A percentile compares a stretch with the other conserved stretches of the same genome.
These are phyloP conservation scores for Trichoderma sp. DNA, from an alignment of 2,329 filamentous ascomycete species.

Conservation along the genomic window DNA sequence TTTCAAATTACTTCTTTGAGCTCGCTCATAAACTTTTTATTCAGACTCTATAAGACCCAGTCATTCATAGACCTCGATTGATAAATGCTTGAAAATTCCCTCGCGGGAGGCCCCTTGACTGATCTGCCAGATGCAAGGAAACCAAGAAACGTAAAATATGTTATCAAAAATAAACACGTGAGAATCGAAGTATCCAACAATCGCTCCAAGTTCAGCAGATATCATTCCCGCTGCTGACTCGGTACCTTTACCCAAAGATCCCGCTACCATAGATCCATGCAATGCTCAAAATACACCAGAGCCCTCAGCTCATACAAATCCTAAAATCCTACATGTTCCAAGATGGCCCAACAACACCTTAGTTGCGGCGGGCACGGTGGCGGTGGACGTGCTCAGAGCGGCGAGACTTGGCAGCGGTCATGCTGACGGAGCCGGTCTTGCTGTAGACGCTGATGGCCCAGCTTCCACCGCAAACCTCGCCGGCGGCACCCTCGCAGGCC, in stretches of 20 bases:
- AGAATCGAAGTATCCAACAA: conserved; percentile 30
- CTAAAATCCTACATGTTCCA: not conserved
- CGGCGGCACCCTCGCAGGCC: conserved; percentile 53
- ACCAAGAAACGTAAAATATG: conserved; percentile 24
- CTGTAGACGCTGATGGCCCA: conserved; percentile 53
- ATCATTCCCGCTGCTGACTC: conserved; percentile 13
- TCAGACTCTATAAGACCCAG: conserved; percentile 28
- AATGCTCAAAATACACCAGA: conserved; percentile 19
- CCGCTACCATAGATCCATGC: conserved; percentile 4
- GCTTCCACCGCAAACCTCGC: conserved; percentile 55
- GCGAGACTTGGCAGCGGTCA: conserved; percentile 38
- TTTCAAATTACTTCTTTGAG: not conserved
- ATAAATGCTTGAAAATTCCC: conserved; percentile 22
- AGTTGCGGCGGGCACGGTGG: conserved; percentile 41
- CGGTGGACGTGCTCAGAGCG: conserved; percentile 44
- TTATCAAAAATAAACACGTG: conserved; percentile 28
- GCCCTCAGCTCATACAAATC: not conserved
- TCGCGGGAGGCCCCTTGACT: conserved; percentile 7
- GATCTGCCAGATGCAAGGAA: conserved; percentile 3
- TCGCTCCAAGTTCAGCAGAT: conserved; percentile 27
- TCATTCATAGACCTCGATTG: conserved; percentile 27
- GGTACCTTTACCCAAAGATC: not conserved
- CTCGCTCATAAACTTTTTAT: conserved; percentile 18
- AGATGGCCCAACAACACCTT: conserved; percentile 24
- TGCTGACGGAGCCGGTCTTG: conserved; percentile 40